These are phyloP conservation scores for Neurospora sp. DNA, from an alignment of 495 filamentous ascomycete genomes.

Conservation along the genomic window DNA sequence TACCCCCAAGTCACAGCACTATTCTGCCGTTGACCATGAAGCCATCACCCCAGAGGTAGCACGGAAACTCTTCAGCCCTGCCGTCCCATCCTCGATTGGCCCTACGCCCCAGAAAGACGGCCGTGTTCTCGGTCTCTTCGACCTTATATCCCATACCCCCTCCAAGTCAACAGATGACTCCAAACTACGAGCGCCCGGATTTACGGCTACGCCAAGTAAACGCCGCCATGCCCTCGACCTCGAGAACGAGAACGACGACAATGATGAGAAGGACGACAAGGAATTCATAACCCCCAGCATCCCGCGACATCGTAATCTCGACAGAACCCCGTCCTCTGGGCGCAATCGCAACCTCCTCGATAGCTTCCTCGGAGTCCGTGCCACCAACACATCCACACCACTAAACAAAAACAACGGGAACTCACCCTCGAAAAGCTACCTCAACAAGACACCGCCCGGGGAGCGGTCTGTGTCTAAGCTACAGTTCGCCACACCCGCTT, in stretches of 20 bases:
- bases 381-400: slow-evolving; percentile 37
- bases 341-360: slow-evolving; percentile 53
- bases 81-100: slow-evolving; percentile 49
- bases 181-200: background rate
- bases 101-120: slow-evolving; percentile 91
- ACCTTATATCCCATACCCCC: slow-evolving; percentile 56
- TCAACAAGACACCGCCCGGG: slow-evolving; percentile 13
- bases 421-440: slow-evolving; percentile 30
- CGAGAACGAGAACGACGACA: slow-evolving; percentile 9
- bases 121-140: slow-evolving; percentile 80
- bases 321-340: slow-evolving; percentile 44
- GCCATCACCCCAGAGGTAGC: slow-evolving; percentile 17
- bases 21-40: background rate
- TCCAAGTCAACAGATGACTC: slow-evolving; percentile 5
- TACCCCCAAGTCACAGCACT: slow-evolving; percentile 30
- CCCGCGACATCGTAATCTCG: background rate
- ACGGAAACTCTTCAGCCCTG: slow-evolving; percentile 51
- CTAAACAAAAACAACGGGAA: slow-evolving; percentile 27
- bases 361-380: slow-evolving; percentile 35
- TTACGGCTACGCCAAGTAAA: slow-evolving; percentile 1
- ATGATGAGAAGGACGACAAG: slow-evolving; percentile 12
- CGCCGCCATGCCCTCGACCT: slow-evolving; percentile 24
- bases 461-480: slow-evolving; percentile 34
- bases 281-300: slow-evolving; percentile 2
- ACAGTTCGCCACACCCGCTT: slow-evolving; percentile 59